Evolutionary conservation across 1,139 yeast genomes (phyloP).

Genomic region (Candida tetrigidarum): DNA sequence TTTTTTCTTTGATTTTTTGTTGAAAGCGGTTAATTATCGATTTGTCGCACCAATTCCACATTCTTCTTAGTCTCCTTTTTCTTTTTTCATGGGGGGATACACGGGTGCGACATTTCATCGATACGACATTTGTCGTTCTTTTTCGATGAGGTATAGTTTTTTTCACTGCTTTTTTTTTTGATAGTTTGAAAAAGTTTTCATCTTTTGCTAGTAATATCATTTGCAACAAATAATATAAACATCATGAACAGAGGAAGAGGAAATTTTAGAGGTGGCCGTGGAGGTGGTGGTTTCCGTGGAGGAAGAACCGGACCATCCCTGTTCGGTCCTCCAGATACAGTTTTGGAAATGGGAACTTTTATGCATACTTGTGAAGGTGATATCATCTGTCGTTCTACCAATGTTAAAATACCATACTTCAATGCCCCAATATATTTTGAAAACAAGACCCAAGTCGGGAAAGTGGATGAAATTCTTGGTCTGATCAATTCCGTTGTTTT

Average conservation of each 20-base stretch:
- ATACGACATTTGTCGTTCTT: slow-evolving; percentile 2
- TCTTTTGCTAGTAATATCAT: slow-evolving; percentile 8
- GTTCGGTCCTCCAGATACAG: slow-evolving; percentile 89
- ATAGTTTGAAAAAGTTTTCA: slow-evolving; percentile 21
- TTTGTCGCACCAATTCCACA: neutral
- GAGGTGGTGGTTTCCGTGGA: slow-evolving; percentile 53
- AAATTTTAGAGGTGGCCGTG: slow-evolving; percentile 72
- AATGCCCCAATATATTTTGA: slow-evolving; percentile 98
- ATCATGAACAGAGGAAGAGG: slow-evolving; percentile 69
- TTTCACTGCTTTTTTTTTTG: slow-evolving; percentile 1
- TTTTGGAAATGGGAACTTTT: slow-evolving; percentile 93
- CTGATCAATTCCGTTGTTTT: slow-evolving; percentile 96
- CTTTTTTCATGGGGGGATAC: too few species aligned
- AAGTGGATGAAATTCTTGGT: slow-evolving; percentile 97
- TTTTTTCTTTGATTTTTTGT: too few species aligned
- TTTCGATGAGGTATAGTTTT: slow-evolving; percentile 4
- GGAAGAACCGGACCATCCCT: slow-evolving; percentile 55
- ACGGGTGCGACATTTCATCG: slow-evolving; percentile 1
- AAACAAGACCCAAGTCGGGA: slow-evolving; percentile 94
- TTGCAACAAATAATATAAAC: slow-evolving; percentile 4
- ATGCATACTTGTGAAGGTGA: slow-evolving; percentile 96
- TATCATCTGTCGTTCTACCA: slow-evolving; percentile 93
- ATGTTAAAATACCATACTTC: slow-evolving; percentile 95
- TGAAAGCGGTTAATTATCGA: neutral
- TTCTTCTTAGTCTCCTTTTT: too few species aligned